Evolutionary conservation across 2,329 filamentous ascomycete genomes (phyloP), one percentile per base, ranked within the genome.

Genomic region (Kalaharituber pfeilii): DNA sequence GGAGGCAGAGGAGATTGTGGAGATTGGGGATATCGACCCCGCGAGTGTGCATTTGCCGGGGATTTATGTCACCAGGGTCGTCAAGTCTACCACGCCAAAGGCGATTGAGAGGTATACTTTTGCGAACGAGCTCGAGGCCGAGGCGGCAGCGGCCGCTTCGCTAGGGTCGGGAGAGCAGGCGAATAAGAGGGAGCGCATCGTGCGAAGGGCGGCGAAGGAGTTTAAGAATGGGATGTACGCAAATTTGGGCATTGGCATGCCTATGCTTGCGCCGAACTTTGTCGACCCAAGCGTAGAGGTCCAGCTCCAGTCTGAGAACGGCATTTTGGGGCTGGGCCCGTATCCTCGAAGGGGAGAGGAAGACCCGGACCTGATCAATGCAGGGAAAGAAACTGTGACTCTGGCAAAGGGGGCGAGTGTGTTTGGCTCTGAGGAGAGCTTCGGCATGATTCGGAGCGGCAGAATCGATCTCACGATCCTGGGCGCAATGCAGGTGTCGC

Each of bases 241-340:
- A 20, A 89, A 89, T 66, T 72, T 89, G 0, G 84, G 84, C 18
- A 82, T 89, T 56, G 77, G 85, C n/a, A 86, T 94, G 66, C 86
- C 86, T 0, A 93, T 86, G 13, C 73, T 91, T n/a, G 84, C 86
- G 1, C 84, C 85, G 0, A 82, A 80, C 0, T 87, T 84, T 66
- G 69, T 93, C 5, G 78, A 82, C 1, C 67, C 76, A 0, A 76
- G 76, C 51, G 75, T 79, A 15, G 78, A 82, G 57, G 86, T 94
- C 27, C 86, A 85, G 78, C 76, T 93, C 44, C 86, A 93, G 67
- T 86, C 81, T 0, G 86, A 93, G 70, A 93, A 93, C 67, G 86
- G 86, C 9, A 82, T 93, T 55, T 68, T 93, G 1, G 86, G 86
- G 44, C 86, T 93, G 72, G 85, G 86, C 0, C 77, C 83, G 0